phyloP scores from a whole-genome alignment of 495 filamentous ascomycete genomes.

The Penicillium herquei region DNA sequence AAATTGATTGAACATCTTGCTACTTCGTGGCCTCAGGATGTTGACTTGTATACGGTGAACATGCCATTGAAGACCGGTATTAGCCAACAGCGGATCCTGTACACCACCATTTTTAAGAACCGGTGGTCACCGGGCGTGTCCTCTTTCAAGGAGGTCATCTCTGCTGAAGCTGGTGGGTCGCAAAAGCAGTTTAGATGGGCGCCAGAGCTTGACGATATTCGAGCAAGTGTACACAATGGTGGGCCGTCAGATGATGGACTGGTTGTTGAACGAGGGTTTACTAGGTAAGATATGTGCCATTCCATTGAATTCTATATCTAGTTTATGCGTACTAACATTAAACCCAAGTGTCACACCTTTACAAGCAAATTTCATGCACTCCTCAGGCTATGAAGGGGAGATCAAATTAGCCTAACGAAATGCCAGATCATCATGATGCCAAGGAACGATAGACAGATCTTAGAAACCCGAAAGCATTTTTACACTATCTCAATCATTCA shows the following conservation, averaged over 20 bases:
- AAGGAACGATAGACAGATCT: neutral
- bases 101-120: neutral
- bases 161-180: neutral
- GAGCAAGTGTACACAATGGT: neutral
- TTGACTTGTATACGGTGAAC: neutral
- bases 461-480: neutral
- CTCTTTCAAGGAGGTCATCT: neutral
- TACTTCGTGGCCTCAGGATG: neutral
- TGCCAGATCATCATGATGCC: too few relatives aligned
- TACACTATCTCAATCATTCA: conserved; percentile 8
- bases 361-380: neutral
- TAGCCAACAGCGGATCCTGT: neutral
- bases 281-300: too few relatives aligned
- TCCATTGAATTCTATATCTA: too few relatives aligned
- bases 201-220: neutral
- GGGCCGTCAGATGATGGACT: neutral
- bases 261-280: neutral
- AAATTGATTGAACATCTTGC: neutral
- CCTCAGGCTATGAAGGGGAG: neutral
- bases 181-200: neutral
- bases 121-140: neutral
- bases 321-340: too few relatives aligned
- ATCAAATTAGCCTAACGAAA: neutral
- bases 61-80: neutral
- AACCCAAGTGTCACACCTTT: neutral